A percentile compares a stretch with the other conserved stretches of the same genome.
These are phyloP conservation scores for Fusarium sp. DNA, from an alignment of 2,329 filamentous ascomycete genomes.

Conservation along the genomic window DNA sequence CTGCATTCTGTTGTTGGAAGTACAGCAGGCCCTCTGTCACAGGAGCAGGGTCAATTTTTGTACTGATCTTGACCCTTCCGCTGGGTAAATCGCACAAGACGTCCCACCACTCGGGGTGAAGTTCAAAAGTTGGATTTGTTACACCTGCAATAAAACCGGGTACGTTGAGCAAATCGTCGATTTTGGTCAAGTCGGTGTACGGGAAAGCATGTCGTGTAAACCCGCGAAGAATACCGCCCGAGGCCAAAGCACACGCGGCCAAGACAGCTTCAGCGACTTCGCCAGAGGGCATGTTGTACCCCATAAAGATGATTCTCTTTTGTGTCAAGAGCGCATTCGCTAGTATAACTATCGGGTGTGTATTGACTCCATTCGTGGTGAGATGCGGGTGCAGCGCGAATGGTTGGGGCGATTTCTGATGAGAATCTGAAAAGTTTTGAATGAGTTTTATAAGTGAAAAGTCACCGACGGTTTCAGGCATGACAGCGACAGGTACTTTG, in stretches of 20 bases:
- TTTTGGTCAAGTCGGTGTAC: constrained; percentile 97
- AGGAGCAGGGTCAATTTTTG: constrained; percentile 83
- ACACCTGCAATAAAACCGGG: constrained; percentile 98
- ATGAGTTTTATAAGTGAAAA: constrained; percentile 98
- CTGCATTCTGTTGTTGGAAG: constrained; percentile 85
- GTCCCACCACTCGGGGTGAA: constrained; percentile 99
- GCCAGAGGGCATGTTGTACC: constrained; percentile 93
- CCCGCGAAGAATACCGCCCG: constrained; percentile 90
- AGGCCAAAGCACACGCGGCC: constrained; percentile 94
- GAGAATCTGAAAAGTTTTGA: constrained; percentile 89
- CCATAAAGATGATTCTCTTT: constrained; percentile 95
- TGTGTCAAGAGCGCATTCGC: constrained; percentile 96
- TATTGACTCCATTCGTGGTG: constrained; percentile 89
- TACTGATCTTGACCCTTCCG: constrained; percentile 95
- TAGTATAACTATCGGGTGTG: constrained; percentile 94
- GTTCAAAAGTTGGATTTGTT: constrained; percentile 95
- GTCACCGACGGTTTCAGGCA: constrained; percentile 96
- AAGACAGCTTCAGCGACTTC: constrained; percentile 98
- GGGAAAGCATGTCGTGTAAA: constrained; percentile 98
- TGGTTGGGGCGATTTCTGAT: constrained; percentile 85
- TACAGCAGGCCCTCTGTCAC: constrained; percentile 88
- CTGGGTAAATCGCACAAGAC: constrained; percentile 92
- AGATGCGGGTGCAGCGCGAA: constrained; percentile 92
- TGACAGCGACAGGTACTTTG: constrained; percentile 93
- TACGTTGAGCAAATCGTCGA: constrained; percentile 95